Base-by-base conservation (phyloP, 352 stramenopile genomes). In the Globisporangium heterothallicum region DNA sequence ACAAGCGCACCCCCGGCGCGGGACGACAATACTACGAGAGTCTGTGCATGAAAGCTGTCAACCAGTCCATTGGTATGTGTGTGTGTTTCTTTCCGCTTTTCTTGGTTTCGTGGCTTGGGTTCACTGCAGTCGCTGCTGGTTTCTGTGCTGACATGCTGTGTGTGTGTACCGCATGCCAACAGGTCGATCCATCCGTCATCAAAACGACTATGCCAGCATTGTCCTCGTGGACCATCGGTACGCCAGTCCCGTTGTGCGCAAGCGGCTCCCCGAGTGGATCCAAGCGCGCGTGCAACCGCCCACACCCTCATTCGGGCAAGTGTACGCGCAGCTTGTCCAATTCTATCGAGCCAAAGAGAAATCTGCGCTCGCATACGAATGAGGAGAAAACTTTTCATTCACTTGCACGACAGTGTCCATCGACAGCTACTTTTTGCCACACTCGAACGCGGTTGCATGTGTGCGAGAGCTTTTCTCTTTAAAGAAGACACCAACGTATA, bases 1-100 rank as follows among this genome's bases (percentile, higher is more conserved):
- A 98, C 42, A 79, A 79, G 52, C 74, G 55, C 43, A 64, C 36
- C 2, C 44, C 71, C 8, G 78, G 80, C 9, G 74, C 74, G 38
- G 91, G 94, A 2, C 76, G 91, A 9, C 74, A 88, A 34, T 98
- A 98, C 58, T 99, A 99, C 70, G 87, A 98, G 49, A 98, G 97
- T 61, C 65, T 99, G 30, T 99, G 97, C 63, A 98, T 99, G 92
- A 97, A 94, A 56, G 96, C 96, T 0, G 96, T 99, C 12, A 99
- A 99, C 66, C 97, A 99, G 72, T 98, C 88, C 25, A 98, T 99
- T 42, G 97, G 97, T 72, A 68, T n/a, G 72, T 63, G 21, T n/a
- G 12, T 18, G 1, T 59, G 3, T 18, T 51, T 16, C 36, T 8
- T 36, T 53, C 9, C 26, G 8, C n/a, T n/a, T n/a, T n/a, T n/a